Conservation (phyloP, 2,329 filamentous ascomycete genomes). For the Oidium heveae region DNA sequence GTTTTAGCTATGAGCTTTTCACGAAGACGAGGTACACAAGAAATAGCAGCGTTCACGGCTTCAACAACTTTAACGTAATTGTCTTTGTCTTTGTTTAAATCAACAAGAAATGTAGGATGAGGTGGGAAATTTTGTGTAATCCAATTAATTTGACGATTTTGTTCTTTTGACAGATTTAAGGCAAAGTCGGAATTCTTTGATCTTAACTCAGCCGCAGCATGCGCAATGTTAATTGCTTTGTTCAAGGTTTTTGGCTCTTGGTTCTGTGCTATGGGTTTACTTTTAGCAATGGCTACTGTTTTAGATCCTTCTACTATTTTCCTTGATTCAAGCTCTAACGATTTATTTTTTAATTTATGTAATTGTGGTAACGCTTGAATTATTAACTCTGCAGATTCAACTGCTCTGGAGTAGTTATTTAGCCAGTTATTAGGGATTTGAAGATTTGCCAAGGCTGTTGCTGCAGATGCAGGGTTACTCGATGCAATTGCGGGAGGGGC, state of each 20-base stretch:
- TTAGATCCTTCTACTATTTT: neutral
- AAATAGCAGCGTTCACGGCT: neutral
- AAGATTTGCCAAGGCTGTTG: neutral
- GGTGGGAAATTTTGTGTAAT: neutral
- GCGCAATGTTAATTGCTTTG: neutral
- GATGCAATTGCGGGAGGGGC: neutral
- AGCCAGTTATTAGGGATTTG: neutral
- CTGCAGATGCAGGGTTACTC: neutral
- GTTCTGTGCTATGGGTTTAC: neutral
- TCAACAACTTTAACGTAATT: neutral
- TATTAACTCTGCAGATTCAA: neutral
- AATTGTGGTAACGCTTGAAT: neutral
- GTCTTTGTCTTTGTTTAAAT: neutral
- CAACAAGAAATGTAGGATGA: neutral
- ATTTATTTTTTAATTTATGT: neutral
- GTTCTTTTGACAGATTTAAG: neutral
- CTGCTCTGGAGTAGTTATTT: neutral
- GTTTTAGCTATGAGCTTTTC: no score
- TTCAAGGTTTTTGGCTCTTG: neutral
- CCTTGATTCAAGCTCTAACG: neutral
- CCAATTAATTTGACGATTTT: neutral
- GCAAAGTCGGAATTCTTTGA: neutral
- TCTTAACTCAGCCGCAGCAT: neutral
- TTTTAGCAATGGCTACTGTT: neutral
- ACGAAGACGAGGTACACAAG: neutral